A percentile compares a stretch with the other conserved stretches of the same genome.
Evolutionary conservation across 192 early-diverging fungal species (phyloP).

Genomic region (Allomyces macrogynus): DNA sequence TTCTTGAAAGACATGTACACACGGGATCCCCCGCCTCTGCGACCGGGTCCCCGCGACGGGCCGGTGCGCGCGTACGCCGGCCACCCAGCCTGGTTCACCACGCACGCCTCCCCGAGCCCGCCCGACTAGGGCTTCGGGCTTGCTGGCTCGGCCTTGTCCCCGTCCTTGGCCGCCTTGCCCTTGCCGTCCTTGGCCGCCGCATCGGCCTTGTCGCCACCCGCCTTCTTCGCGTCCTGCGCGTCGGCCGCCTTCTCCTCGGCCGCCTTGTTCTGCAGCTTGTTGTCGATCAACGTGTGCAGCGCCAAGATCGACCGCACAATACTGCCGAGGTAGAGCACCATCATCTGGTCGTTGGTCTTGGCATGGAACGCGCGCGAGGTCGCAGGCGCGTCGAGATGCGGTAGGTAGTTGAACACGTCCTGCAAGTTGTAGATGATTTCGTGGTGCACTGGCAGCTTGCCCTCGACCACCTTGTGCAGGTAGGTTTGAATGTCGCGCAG

Average conservation of each 20-base stretch:
- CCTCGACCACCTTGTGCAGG: slow-evolving; percentile 67
- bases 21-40: too few species aligned
- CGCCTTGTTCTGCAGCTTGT: slow-evolving; percentile 80
- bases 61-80: too few species aligned
- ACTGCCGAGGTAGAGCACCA: slow-evolving; percentile 80
- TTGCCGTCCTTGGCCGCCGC: slow-evolving; percentile 11
- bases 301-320: slow-evolving; percentile 90
- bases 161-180: slow-evolving; percentile 4
- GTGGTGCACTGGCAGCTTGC: slow-evolving; percentile 78
- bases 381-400: slow-evolving; percentile 63
- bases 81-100: too few species aligned
- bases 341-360: slow-evolving; percentile 88
- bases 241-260: slow-evolving; percentile 28
- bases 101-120: too few species aligned
- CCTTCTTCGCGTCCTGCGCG: slow-evolving; percentile 15
- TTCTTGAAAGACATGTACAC: too few species aligned
- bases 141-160: too few species aligned
- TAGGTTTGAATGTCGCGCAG: slow-evolving; percentile 76
- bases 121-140: too few species aligned
- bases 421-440: slow-evolving; percentile 96
- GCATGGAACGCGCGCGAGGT: slow-evolving; percentile 66
- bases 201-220: slow-evolving; percentile 10
- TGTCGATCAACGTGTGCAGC: slow-evolving; percentile 88
- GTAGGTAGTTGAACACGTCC: slow-evolving; percentile 94
- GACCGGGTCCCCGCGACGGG: too few species aligned